phyloP scores from a whole-genome alignment of 805 yeast genomes.

The Starmerella sirachaensis region DNA sequence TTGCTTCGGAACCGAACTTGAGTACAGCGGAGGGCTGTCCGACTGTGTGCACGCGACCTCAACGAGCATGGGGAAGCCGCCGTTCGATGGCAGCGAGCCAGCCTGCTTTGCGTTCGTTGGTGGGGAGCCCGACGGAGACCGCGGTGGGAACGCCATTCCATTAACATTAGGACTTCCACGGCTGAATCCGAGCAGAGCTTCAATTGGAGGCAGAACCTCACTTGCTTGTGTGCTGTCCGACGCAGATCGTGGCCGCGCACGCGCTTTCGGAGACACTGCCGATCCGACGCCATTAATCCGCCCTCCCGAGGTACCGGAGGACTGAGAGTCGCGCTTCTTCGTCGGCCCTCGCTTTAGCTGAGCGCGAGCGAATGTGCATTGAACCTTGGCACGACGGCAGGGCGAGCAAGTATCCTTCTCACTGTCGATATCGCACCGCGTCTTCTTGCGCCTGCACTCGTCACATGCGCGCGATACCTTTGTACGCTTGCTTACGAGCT shows the following conservation, averaged over 20 bases:
- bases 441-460: conserved; percentile 35
- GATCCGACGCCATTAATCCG: neutral
- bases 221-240: conserved; percentile 2
- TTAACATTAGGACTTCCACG: neutral
- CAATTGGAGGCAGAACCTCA: conserved; percentile 10
- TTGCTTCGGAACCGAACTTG: neutral
- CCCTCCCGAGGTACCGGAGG: neutral
- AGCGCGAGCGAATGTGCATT: conserved; percentile 43
- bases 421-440: conserved; percentile 32
- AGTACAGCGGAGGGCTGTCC: neutral
- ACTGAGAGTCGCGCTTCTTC: conserved; percentile 32
- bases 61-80: conserved; percentile 15
- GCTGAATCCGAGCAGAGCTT: conserved; percentile 4
- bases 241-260: conserved; percentile 5
- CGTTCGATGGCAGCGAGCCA: too few relatives aligned
- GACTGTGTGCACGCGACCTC: conserved; percentile 16
- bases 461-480: conserved; percentile 25
- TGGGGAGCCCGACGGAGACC: too few relatives aligned
- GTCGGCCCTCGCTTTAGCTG: conserved; percentile 56
- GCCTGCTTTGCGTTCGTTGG: too few relatives aligned
- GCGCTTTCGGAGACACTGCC: neutral
- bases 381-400: conserved; percentile 40
- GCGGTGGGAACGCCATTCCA: neutral
- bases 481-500: conserved; percentile 19
- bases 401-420: conserved; percentile 34